Evolutionary conservation across 768 basidiomycete species (phyloP).

Genomic region (Boletus speciosus): DNA sequence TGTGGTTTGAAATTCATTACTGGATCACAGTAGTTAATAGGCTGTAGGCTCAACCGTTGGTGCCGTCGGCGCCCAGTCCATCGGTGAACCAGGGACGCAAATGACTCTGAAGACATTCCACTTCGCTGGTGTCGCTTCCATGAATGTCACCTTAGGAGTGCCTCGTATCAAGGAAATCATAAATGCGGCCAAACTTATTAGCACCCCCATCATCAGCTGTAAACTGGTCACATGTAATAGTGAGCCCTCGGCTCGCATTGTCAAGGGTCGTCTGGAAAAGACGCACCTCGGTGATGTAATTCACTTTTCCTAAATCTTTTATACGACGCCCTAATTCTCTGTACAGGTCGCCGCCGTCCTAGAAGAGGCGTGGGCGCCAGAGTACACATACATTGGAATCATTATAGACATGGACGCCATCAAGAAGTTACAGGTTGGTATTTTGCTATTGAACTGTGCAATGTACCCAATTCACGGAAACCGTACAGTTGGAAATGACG

Average conservation of each 20-base stretch:
- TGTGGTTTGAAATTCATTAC: background rate
- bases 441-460: background rate
- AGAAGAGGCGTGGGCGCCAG: conserved; percentile 94
- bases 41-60: conserved; percentile 89
- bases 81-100: conserved; percentile 98
- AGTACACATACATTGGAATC: conserved; percentile 89
- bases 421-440: conserved; percentile 73
- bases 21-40: background rate
- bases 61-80: conserved; percentile 97
- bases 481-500: conserved; percentile 77
- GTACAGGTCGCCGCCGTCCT: conserved; percentile 82
- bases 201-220: conserved; percentile 97
- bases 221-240: conserved; percentile 81
- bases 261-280: conserved; percentile 94
- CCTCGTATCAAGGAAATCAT: conserved; percentile 99
- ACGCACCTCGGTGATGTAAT: conserved; percentile 90
- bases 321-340: background rate
- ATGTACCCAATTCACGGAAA: background rate
- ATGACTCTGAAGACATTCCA: conserved; percentile 99
- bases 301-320: background rate
- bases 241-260: conserved; percentile 95
- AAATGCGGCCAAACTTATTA: conserved; percentile 96
- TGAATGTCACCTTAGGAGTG: conserved; percentile 99
- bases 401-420: conserved; percentile 89
- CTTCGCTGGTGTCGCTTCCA: conserved; percentile 98